phyloP scores from a whole-genome alignment of 805 yeast species.

The Blastobotrys peoriensis region DNA sequence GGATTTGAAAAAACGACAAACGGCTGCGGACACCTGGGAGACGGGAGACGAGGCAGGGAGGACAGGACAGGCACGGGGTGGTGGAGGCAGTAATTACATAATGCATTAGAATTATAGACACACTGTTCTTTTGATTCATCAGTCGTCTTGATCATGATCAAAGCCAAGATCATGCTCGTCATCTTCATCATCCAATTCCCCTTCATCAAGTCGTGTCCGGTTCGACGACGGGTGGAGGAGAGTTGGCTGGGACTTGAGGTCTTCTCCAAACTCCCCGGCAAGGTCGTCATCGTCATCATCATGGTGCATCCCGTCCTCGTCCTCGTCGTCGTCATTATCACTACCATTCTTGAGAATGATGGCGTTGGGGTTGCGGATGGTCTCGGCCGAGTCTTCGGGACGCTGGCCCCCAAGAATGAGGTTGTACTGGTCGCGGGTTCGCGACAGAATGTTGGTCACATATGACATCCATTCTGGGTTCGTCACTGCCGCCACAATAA shows the following conservation, averaged over 20 bases:
- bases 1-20: too few relatives aligned
- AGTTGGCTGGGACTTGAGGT: slow-evolving; percentile 9
- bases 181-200: slow-evolving; percentile 16
- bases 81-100: too few relatives aligned
- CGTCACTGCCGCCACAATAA: slow-evolving; percentile 43
- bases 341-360: slow-evolving; percentile 32
- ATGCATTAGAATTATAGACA: too few relatives aligned
- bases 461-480: slow-evolving; percentile 71
- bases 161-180: slow-evolving; percentile 20
- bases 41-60: too few relatives aligned
- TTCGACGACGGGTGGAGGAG: slow-evolving; percentile 14
- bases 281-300: slow-evolving; percentile 27
- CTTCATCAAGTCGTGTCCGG: slow-evolving; percentile 13
- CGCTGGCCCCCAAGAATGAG: slow-evolving; percentile 83
- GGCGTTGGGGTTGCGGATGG: slow-evolving; percentile 27
- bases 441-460: slow-evolving; percentile 75
- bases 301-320: too few relatives aligned
- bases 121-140: too few relatives aligned
- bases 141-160: slow-evolving; percentile 26
- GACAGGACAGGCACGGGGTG: too few relatives aligned
- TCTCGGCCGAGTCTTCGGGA: slow-evolving; percentile 37
- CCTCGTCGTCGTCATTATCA: slow-evolving; percentile 32
- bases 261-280: slow-evolving; percentile 12
- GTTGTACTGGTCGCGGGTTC: slow-evolving; percentile 89
- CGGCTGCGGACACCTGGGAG: too few relatives aligned